A percentile compares a stretch with the other conserved stretches of the same genome.
phyloP scores from a whole-genome alignment of 805 yeast species.

The Candida vartiovaarae region DNA sequence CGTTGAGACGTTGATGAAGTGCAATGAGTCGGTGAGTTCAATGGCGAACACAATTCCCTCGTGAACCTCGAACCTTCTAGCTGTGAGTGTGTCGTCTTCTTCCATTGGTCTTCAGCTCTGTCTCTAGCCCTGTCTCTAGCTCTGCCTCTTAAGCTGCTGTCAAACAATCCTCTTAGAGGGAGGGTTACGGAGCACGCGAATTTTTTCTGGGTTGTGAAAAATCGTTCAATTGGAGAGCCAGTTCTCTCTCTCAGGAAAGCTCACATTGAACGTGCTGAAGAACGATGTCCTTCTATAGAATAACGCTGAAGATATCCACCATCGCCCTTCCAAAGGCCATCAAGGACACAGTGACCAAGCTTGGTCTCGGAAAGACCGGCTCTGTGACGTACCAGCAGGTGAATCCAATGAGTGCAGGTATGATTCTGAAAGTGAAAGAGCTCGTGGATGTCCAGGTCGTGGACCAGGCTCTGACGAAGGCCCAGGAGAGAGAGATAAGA shows the following conservation, averaged over 20 bases:
- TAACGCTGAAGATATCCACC: conserved; percentile 73
- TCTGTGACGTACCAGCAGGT: conserved; percentile 66
- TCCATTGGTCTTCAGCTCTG: background rate
- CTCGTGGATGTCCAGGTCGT: conserved; percentile 75
- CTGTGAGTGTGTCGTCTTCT: conserved; percentile 1
- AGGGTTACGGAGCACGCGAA: conserved; percentile 1
- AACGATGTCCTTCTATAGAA: conserved; percentile 45
- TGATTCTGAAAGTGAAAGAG: conserved; percentile 77
- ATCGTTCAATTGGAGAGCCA: background rate
- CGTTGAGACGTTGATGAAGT: conserved; percentile 30
- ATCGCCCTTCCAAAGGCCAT: conserved; percentile 75
- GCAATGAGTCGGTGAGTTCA: conserved; percentile 44
- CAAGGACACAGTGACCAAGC: conserved; percentile 55
- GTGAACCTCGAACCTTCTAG: conserved; percentile 35
- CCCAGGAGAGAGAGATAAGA: conserved; percentile 47
- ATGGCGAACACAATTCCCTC: conserved; percentile 61
- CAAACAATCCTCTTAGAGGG: background rate
- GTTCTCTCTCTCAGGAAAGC: no score
- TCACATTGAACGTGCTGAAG: background rate
- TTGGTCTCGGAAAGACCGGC: conserved; percentile 74
- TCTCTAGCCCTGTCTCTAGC: background rate
- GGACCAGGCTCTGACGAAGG: conserved; percentile 41
- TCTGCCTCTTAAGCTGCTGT: background rate
- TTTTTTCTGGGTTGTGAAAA: background rate
- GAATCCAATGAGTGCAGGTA: conserved; percentile 78